Conservation (phyloP, 2,329 filamentous ascomycete genomes). For the Calonectria henricotiae region DNA sequence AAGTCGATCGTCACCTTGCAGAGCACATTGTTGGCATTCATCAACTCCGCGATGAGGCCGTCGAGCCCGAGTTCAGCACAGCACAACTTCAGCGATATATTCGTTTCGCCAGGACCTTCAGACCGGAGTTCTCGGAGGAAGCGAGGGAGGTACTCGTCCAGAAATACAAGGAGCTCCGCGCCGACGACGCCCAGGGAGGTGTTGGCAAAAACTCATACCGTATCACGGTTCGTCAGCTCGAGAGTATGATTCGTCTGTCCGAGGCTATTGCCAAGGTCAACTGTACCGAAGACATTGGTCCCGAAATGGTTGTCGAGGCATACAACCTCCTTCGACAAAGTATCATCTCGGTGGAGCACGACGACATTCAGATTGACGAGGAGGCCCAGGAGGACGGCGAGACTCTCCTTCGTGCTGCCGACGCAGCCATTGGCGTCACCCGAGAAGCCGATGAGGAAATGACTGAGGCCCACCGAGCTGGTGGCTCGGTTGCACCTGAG, state of each 20-base stretch:
- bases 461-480: conserved; percentile 57
- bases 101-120: conserved; percentile 94
- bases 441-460: conserved; percentile 66
- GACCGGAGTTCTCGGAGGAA: conserved; percentile 91
- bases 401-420: conserved; percentile 62
- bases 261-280: conserved; percentile 99
- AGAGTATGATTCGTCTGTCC: conserved; percentile 94
- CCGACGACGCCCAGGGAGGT: conserved; percentile 94
- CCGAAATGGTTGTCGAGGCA: conserved; percentile 90
- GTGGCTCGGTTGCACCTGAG: conserved; percentile 56
- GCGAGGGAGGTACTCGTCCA: conserved; percentile 89
- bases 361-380: conserved; percentile 95
- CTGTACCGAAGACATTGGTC: conserved; percentile 90
- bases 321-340: conserved; percentile 93
- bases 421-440: conserved; percentile 63
- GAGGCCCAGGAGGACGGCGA: conserved; percentile 69
- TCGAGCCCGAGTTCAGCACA: conserved; percentile 94
- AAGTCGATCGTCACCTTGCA: conserved; percentile 90
- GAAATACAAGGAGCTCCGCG: conserved; percentile 95
- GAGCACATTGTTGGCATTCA: conserved; percentile 96
- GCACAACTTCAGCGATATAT: conserved; percentile 98
- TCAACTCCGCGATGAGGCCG: conserved; percentile 91
- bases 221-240: conserved; percentile 96
- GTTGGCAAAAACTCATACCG: conserved; percentile 96
- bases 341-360: conserved; percentile 98